Conservation (phyloP, 495 filamentous ascomycete genomes). For the Echria macrotheca region DNA sequence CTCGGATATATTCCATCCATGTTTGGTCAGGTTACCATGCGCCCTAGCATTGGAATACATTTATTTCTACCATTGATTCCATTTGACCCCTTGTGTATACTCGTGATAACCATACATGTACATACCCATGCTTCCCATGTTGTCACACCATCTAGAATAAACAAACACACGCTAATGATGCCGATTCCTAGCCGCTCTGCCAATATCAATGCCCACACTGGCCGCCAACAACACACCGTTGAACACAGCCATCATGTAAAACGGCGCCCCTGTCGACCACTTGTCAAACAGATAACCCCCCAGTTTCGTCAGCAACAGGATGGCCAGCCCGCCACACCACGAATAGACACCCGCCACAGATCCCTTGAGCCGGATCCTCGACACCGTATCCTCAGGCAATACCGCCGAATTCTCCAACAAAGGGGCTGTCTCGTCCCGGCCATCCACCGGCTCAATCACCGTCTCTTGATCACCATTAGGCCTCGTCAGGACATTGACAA, state of each 20-base stretch:
- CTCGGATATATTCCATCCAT: too few species aligned
- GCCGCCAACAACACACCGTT: conserved; percentile 65
- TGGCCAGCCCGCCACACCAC: conserved; percentile 84
- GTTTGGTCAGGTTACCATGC: too few species aligned
- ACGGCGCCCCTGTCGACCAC: conserved; percentile 66
- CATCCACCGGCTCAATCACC: conserved; percentile 20
- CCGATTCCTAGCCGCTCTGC: too few species aligned
- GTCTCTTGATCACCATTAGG: conserved; percentile 24
- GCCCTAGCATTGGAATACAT: too few species aligned
- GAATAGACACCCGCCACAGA: conserved; percentile 92
- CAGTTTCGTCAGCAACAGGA: conserved; percentile 83
- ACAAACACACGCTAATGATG: too few species aligned
- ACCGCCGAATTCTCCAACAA: conserved; percentile 22
- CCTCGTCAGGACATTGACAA: conserved; percentile 18
- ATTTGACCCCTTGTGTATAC: too few species aligned
- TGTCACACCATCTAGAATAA: too few species aligned
- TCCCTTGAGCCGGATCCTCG: conserved; percentile 67
- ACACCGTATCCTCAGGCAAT: conserved; percentile 24
- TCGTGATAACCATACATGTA: too few species aligned
- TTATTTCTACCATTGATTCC: too few species aligned
- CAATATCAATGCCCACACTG: conserved; percentile 42
- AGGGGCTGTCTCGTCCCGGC: conserved; percentile 23
- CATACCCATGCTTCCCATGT: too few species aligned
- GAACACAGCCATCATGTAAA: conserved; percentile 87
- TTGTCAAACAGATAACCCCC: conserved; percentile 82